Evolutionary conservation across 441 rosid genomes (phyloP).

Genomic region (Pelargonium citronellum): DNA sequence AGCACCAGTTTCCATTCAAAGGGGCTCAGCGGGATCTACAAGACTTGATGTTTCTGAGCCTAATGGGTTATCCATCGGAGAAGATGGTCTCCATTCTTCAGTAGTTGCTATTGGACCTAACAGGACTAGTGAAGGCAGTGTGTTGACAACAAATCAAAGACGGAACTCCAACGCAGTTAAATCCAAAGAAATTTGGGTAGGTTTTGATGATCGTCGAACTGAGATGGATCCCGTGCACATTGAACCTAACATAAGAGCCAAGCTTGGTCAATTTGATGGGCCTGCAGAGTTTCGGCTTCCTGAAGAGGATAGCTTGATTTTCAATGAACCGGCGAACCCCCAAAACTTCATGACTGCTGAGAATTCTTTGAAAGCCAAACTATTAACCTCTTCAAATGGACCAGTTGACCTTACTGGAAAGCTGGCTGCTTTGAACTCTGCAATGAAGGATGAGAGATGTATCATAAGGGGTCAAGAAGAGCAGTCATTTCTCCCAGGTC

Average conservation of each 20-base stretch:
- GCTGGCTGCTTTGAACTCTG: slow-evolving; percentile 53
- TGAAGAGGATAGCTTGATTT: slow-evolving; percentile 53
- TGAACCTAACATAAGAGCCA: slow-evolving; percentile 39
- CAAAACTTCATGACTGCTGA: slow-evolving; percentile 34
- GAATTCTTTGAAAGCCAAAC: slow-evolving; percentile 45
- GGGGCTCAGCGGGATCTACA: slow-evolving; percentile 33
- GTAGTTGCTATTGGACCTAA: slow-evolving; percentile 30
- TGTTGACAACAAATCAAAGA: slow-evolving; percentile 37
- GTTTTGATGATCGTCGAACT: slow-evolving; percentile 39
- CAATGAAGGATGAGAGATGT: slow-evolving; percentile 49
- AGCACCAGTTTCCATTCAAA: slow-evolving; percentile 49
- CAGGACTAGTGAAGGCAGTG: slow-evolving; percentile 34
- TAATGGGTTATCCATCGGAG: slow-evolving; percentile 29
- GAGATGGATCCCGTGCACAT: slow-evolving; percentile 36
- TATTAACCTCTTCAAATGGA: slow-evolving; percentile 31
- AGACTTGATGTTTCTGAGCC: slow-evolving; percentile 40
- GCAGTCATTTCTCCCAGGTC: slow-evolving; percentile 39
- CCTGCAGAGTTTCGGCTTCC: slow-evolving; percentile 36
- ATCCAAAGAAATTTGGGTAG: slow-evolving; percentile 37
- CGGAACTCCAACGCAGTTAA: slow-evolving; percentile 38
- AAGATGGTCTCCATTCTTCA: slow-evolving; percentile 33
- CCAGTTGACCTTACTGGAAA: slow-evolving; percentile 49
- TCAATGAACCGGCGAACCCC: slow-evolving; percentile 32
- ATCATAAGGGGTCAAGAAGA: slow-evolving; percentile 47
- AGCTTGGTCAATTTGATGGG: slow-evolving; percentile 33